Evolutionary conservation across 2,329 filamentous ascomycete species (phyloP), one percentile per base, ranked within the genome.

Genomic region (Aspergillus aculeatus): DNA sequence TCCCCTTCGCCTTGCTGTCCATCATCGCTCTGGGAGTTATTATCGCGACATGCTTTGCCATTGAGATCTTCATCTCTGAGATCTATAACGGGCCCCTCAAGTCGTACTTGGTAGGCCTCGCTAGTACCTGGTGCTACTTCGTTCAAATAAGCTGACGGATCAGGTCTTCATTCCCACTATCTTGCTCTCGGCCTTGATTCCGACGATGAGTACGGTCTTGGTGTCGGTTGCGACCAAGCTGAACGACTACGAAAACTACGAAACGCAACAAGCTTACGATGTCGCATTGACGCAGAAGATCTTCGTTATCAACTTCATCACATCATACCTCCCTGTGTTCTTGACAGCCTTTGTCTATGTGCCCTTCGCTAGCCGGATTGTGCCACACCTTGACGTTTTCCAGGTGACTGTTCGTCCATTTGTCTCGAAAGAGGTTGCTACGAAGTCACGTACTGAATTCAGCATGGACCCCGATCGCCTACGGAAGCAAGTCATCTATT

Each of bases 291-390:
- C 95, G 1, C 89, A 90, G 63, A 99, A 99, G 80, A 89, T 96
- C 54, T 98, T 99, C 70, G 88, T 98, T n/a, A 85, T 98, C 68
- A 96, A 98, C 80, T 97, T 98, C 77, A 94, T 98, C 75, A 96
- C 92, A 5, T 97, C 93, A 0, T 98, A 97, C 73, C 87, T 96
- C 57, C 90, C 92, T 1, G 87, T 96, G 19, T 89, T 96, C 72
- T 83, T 98, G 31, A 97, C 93, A 0, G 91, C 93, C 0, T 98
- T 98, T 69, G 88, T 98, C 64, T 98, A 98, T 69, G 90, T 96
- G 16, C 94, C 94, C 0, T 99, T 98, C 69, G 94, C 92, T 19
- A 87, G 88, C 63, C 77, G 92, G 32, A 86, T 99, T 21, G 88
- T 96, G 0, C 95, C 95, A 0, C 91, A 96, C 71, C 86, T 99